A percentile compares a stretch with the other conserved stretches of the same genome.
These are phyloP conservation scores for Phytopythium chamaehyphon DNA, from an alignment of 352 stramenopile species.

Conservation along the genomic window DNA sequence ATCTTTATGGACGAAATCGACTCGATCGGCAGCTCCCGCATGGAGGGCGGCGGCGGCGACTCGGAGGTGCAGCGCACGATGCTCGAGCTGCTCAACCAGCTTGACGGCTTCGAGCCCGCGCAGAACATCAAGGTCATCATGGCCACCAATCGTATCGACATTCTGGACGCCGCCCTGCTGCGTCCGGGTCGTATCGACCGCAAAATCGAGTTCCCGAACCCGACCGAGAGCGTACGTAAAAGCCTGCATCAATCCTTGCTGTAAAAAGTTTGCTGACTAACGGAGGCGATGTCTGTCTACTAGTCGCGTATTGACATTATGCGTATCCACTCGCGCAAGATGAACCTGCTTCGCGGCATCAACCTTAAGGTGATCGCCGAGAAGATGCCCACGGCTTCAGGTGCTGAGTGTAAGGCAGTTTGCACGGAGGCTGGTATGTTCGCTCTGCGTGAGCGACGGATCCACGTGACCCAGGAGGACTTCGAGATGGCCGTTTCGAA, in stretches of 20 bases:
- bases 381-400: conserved; percentile 97
- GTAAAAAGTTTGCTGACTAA: conserved; percentile 7
- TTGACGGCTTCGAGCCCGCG: conserved; percentile 95
- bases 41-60: conserved; percentile 93
- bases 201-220: conserved; percentile 99
- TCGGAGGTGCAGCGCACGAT: conserved; percentile 99
- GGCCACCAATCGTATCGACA: conserved; percentile 99
- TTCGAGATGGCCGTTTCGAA: conserved; percentile 99
- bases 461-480: conserved; percentile 99
- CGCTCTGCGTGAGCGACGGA: conserved; percentile 97
- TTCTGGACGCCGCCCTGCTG: conserved; percentile 96
- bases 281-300: conserved; percentile 11
- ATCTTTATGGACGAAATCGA: conserved; percentile 99
- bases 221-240: conserved; percentile 89
- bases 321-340: conserved; percentile 98
- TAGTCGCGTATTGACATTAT: conserved; percentile 96
- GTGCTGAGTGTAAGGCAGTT: conserved; percentile 99
- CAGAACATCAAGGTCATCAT: conserved; percentile 99
- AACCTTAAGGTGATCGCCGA: conserved; percentile 97
- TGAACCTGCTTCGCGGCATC: conserved; percentile 99
- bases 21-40: conserved; percentile 94
- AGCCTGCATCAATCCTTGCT: neutral
- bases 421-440: conserved; percentile 99
- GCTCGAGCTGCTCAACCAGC: conserved; percentile 99
- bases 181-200: conserved; percentile 97